These are phyloP conservation scores for Castanea sativa DNA, from an alignment of 306 rosid genomes.

Conservation along the genomic window DNA sequence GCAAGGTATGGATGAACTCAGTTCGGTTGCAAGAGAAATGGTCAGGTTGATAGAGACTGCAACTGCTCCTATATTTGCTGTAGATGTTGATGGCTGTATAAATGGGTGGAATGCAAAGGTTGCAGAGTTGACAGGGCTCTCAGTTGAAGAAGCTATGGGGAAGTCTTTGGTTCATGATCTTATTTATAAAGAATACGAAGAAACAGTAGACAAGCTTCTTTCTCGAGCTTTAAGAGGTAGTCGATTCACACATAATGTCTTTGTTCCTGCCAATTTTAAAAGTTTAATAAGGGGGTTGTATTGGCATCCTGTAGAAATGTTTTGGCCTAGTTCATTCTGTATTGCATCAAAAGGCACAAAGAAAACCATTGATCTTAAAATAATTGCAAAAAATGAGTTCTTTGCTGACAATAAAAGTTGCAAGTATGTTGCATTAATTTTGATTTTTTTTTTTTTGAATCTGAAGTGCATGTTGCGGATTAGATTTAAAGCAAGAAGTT, in stretches of 20 bases:
- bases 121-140: constrained; percentile 88
- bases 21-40: constrained; percentile 98
- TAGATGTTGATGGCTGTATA: constrained; percentile 74
- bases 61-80: constrained; percentile 96
- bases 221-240: constrained; percentile 77
- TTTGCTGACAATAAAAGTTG: neutral
- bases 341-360: neutral
- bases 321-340: neutral
- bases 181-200: constrained; percentile 77
- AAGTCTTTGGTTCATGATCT: constrained; percentile 85
- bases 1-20: constrained; percentile 88
- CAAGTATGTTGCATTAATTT: neutral
- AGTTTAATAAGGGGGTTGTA: constrained; percentile 2
- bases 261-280: neutral
- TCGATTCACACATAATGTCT: constrained; percentile 23
- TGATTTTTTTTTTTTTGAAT: neutral
- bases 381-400: neutral
- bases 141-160: constrained; percentile 90
- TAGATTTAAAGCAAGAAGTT: neutral
- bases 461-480: neutral
- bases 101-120: constrained; percentile 98
- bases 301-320: neutral
- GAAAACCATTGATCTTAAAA: neutral
- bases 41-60: constrained; percentile 98
- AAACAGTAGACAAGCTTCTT: constrained; percentile 66